phyloP scores from a whole-genome alignment of 2,329 filamentous ascomycete genomes.

The Acrocalymma vagum region DNA sequence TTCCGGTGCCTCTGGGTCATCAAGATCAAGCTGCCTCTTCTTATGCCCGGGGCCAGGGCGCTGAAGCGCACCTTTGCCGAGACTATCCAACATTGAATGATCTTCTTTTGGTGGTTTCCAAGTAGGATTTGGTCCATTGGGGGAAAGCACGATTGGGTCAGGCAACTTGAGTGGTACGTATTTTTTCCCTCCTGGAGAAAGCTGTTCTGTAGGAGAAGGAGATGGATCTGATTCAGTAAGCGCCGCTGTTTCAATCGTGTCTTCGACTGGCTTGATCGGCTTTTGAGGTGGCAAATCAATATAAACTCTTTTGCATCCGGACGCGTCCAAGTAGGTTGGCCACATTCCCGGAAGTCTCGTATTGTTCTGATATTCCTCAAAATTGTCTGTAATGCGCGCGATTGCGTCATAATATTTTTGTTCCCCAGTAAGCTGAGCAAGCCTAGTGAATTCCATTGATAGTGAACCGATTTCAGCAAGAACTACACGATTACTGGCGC shows the following conservation, averaged over 20 bases:
- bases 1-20: slow-evolving; percentile 18
- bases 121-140: slow-evolving; percentile 23
- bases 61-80: no score
- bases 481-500: slow-evolving; percentile 51
- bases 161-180: slow-evolving; percentile 42
- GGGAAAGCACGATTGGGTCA: slow-evolving; percentile 34
- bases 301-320: slow-evolving; percentile 42
- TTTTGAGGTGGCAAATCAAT: slow-evolving; percentile 32
- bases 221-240: slow-evolving; percentile 2
- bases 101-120: slow-evolving; percentile 17
- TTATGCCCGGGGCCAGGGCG: no score
- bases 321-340: slow-evolving; percentile 55
- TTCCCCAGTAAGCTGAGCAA: slow-evolving; percentile 57
- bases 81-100: no score
- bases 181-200: slow-evolving; percentile 40
- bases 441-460: slow-evolving; percentile 58
- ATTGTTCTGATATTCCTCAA: slow-evolving; percentile 54
- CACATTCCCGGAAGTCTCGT: slow-evolving; percentile 59
- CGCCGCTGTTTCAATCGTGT: slow-evolving; percentile 5
- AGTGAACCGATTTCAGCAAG: slow-evolving; percentile 59
- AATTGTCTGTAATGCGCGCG: slow-evolving; percentile 53
- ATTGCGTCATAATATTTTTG: slow-evolving; percentile 58
- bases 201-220: slow-evolving; percentile 22
- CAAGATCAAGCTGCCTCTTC: slow-evolving; percentile 34
- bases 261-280: slow-evolving; percentile 25